phyloP scores from a whole-genome alignment of 805 yeast species.

The Candida peoriensis region DNA sequence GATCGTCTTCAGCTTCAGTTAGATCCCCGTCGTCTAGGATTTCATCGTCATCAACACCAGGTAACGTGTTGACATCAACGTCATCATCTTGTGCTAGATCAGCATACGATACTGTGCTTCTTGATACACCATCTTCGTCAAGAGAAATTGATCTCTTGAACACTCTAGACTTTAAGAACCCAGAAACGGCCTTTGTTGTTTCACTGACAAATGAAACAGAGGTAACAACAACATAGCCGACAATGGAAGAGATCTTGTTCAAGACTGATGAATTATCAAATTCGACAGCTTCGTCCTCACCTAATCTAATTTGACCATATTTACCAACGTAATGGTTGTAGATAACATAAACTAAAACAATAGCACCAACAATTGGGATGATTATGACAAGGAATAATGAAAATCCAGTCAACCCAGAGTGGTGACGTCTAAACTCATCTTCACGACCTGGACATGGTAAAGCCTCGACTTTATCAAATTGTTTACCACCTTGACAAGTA shows the following conservation, averaged over 20 bases:
- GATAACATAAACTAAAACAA: slow-evolving; percentile 59
- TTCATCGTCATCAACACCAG: slow-evolving; percentile 16
- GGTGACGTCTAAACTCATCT: slow-evolving; percentile 48
- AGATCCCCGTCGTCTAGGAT: slow-evolving; percentile 27
- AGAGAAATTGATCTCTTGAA: slow-evolving; percentile 16
- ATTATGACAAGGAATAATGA: slow-evolving; percentile 48
- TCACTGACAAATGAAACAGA: slow-evolving; percentile 20
- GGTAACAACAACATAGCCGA: slow-evolving; percentile 30
- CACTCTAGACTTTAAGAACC: slow-evolving; percentile 16
- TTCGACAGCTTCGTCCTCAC: slow-evolving; percentile 70
- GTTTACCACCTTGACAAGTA: slow-evolving; percentile 79
- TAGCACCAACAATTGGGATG: slow-evolving; percentile 49
- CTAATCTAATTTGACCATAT: slow-evolving; percentile 83
- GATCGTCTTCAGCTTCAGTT: slow-evolving; percentile 25
- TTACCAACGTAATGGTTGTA: slow-evolving; percentile 77
- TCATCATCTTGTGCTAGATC: slow-evolving; percentile 9
- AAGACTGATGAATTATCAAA: slow-evolving; percentile 55
- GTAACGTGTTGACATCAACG: slow-evolving; percentile 15
- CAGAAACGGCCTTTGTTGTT: not conserved
- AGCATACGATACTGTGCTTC: slow-evolving; percentile 11
- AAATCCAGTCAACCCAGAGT: slow-evolving; percentile 50
- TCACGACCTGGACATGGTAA: slow-evolving; percentile 88
- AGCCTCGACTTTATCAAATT: slow-evolving; percentile 59
- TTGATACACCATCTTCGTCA: slow-evolving; percentile 11
- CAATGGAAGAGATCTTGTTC: slow-evolving; percentile 38